Base-by-base conservation (phyloP, 176 grass and related monocot species). In the Zizania latifolia region DNA sequence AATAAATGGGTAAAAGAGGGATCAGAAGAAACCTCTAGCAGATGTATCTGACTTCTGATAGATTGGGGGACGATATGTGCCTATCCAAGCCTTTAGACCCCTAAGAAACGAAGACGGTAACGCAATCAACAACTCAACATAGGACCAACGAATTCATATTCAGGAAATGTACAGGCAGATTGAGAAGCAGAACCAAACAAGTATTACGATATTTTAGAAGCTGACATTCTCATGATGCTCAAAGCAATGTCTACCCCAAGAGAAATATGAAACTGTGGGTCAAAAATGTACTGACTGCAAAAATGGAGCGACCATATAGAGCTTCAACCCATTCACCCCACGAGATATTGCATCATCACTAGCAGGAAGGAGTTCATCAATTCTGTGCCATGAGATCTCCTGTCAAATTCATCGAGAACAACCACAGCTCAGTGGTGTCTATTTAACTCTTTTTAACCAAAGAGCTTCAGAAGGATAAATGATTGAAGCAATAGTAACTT, bases 271-370 rank as follows among this genome's bases (percentile, higher is more conserved):
- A 77, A 39, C 5, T 24, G 9, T 55, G 21, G 16, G 55, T 16
- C 2, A 31, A 67, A 78, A 65, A 69, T 24, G 64, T 68, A 93
- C 88, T 91, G 21, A 98, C 94, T 65, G 87, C 68, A 98, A 65
- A 74, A 98, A 98, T 44, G 94, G 94, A 22, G 94, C 88, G 33
- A 98, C 94, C 94, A 98, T 98, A 80, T 98, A 98, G 58, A 98
- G 89, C 78, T 94, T 98, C 61, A 98, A 48, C 44, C 94, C 94
- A 86, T 87, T 98, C 50, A 92, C 57, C 76, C 84, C 89, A 55
- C 90, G 90, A 81, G 94, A 93, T 56, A 92, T 82, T 65, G 83
- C 85, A 36, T 91, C 88, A 78, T 98, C 89, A 56, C 86, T 55
- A 89, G 88, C 88, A 68, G 94, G 94, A 57, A 89, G 86, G 22